Evolutionary conservation across 495 filamentous ascomycete genomes (phyloP).

Genomic region (Hapsidospora chrysogenum): DNA sequence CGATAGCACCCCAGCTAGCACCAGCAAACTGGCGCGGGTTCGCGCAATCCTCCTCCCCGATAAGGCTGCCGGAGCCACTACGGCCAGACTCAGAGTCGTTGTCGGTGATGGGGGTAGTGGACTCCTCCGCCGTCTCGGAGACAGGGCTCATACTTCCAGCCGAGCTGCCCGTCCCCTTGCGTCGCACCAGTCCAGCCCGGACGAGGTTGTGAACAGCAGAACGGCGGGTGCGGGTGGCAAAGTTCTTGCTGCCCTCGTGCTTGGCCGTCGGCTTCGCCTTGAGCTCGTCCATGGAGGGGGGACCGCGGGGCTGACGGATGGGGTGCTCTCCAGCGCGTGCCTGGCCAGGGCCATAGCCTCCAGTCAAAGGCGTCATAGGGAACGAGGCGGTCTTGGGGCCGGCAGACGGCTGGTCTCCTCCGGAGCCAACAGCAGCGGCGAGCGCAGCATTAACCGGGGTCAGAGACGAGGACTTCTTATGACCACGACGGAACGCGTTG

Average conservation of each 20-base stretch:
- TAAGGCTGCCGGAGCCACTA: conserved; percentile 61
- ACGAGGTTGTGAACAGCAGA: conserved; percentile 83
- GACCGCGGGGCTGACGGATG: conserved; percentile 80
- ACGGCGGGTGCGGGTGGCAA: conserved; percentile 82
- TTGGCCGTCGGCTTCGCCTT: conserved; percentile 79
- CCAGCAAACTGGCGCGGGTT: conserved; percentile 63
- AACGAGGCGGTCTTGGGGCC: conserved; percentile 65
- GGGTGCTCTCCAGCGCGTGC: conserved; percentile 88
- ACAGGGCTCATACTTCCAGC: conserved; percentile 78
- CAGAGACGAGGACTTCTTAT: conserved; percentile 81
- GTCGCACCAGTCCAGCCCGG: conserved; percentile 75
- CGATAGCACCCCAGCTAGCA: conserved; percentile 57
- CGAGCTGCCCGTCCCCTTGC: conserved; percentile 41
- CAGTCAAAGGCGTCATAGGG: conserved; percentile 66
- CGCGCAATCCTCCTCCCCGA: conserved; percentile 51
- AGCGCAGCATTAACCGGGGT: conserved; percentile 42
- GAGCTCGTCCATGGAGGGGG: conserved; percentile 84
- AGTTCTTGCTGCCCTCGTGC: conserved; percentile 97
- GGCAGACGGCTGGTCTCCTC: conserved; percentile 37
- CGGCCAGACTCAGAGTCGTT: conserved; percentile 65
- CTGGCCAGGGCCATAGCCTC: conserved; percentile 87
- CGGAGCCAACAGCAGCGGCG: conserved; percentile 30
- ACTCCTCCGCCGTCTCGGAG: conserved; percentile 68
- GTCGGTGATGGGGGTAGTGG: conserved; percentile 50
- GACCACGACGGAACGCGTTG: conserved; percentile 77